These are phyloP conservation scores for Suhomyces ambrosiae DNA, from an alignment of 1,139 yeast species.

Conservation along the genomic window DNA sequence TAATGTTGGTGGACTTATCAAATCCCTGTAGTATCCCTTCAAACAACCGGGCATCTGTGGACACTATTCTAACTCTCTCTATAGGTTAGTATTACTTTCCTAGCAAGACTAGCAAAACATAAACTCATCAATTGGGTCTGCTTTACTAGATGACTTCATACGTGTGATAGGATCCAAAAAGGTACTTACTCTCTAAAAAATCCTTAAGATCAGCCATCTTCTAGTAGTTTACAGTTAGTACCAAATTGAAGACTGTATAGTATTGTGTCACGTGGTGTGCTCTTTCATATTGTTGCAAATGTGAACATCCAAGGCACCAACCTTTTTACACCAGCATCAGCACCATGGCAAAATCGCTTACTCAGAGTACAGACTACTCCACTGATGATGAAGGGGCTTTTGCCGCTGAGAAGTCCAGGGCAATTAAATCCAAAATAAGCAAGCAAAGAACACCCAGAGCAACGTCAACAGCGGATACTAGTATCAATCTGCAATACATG, in stretches of 20 bases:
- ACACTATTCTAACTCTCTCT: slow-evolving; percentile 69
- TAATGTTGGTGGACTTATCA: slow-evolving; percentile 77
- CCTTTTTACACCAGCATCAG: too few species aligned
- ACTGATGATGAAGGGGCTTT: slow-evolving; percentile 21
- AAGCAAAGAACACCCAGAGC: slow-evolving; percentile 1
- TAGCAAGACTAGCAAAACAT: too few species aligned
- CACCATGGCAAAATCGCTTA: not conserved
- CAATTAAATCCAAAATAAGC: slow-evolving; percentile 2
- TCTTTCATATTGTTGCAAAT: not conserved
- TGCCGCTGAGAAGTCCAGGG: slow-evolving; percentile 7
- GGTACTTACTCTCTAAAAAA: slow-evolving; percentile 42
- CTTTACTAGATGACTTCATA: too few species aligned
- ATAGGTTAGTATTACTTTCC: slow-evolving; percentile 36
- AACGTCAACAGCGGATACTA: not conserved
- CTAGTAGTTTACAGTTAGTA: slow-evolving; percentile 2
- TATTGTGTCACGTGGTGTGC: too few species aligned
- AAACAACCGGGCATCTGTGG: slow-evolving; percentile 80
- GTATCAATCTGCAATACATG: not conserved
- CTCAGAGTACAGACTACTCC: slow-evolving; percentile 24
- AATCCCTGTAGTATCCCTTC: slow-evolving; percentile 78
- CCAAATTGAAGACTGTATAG: too few species aligned
- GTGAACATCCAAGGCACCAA: not conserved
- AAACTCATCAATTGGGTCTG: too few species aligned
- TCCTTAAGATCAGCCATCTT: slow-evolving; percentile 42
- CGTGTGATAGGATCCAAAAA: not conserved